phyloP scores from a whole-genome alignment of 257 asterid genomes.

The Solanum bulbocastanum region DNA sequence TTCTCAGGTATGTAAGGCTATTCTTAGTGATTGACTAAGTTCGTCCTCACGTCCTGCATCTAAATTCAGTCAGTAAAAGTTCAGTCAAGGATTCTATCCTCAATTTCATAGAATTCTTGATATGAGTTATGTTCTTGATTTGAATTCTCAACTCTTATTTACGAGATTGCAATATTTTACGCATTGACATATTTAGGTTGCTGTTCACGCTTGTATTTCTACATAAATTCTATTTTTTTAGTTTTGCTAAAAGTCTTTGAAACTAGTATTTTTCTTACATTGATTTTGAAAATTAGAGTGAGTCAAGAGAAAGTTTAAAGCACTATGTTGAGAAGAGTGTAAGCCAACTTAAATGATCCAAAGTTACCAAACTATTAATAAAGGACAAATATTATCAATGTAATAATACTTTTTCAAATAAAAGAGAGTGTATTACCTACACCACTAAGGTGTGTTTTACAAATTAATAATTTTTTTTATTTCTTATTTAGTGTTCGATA shows the following conservation, averaged over 20 bases:
- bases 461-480: too few species aligned
- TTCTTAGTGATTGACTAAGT: background rate
- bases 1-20: background rate
- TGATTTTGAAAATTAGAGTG: background rate
- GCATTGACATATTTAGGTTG: background rate
- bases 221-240: background rate
- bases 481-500: too few species aligned
- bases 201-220: background rate
- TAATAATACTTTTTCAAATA: too few species aligned
- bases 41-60: background rate
- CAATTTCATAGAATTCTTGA: background rate
- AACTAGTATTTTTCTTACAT: background rate
- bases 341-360: too few species aligned
- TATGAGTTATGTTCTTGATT: too few species aligned
- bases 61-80: background rate
- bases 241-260: background rate
- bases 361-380: too few species aligned
- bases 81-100: too few species aligned
- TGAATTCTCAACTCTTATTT: background rate
- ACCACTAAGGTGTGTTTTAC: too few species aligned
- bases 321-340: background rate
- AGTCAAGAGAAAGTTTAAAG: background rate
- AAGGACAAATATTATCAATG: too few species aligned
- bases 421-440: background rate
- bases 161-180: background rate